phyloP scores from a whole-genome alignment of 768 basidiomycete species.

The Collybia sordida region DNA sequence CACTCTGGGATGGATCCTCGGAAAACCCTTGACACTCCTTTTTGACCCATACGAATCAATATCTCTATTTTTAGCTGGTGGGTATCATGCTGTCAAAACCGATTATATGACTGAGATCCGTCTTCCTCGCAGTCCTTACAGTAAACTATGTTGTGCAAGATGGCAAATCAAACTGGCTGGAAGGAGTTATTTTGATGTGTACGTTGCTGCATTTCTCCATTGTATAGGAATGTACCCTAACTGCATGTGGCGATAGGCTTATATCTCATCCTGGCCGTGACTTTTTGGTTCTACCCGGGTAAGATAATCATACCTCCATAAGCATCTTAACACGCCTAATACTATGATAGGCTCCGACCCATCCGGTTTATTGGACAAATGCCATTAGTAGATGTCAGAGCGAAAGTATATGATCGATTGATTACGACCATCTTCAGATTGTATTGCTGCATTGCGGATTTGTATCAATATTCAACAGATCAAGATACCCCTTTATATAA shows the following conservation, averaged over 20 bases:
- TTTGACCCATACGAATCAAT: slow-evolving; percentile 90
- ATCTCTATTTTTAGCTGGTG: slow-evolving; percentile 49
- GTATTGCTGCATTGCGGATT: background rate
- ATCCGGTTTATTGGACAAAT: slow-evolving; percentile 24
- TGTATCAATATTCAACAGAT: too few relatives aligned
- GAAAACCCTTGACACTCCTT: slow-evolving; percentile 75
- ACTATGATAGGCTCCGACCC: slow-evolving; percentile 27
- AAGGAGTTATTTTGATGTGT: slow-evolving; percentile 73
- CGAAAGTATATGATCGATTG: background rate
- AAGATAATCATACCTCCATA: slow-evolving; percentile 3
- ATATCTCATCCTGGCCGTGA: slow-evolving; percentile 69
- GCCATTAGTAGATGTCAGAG: slow-evolving; percentile 6
- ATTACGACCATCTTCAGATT: too few relatives aligned
- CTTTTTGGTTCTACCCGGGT: slow-evolving; percentile 66
- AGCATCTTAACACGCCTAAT: background rate
- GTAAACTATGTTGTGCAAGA: slow-evolving; percentile 87
- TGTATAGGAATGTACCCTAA: too few relatives aligned
- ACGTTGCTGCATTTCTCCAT: slow-evolving; percentile 20
- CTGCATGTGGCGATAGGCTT: slow-evolving; percentile 38
- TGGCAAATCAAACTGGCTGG: slow-evolving; percentile 91
- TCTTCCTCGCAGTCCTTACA: slow-evolving; percentile 53
- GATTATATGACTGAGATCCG: background rate
- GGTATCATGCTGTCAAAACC: background rate
- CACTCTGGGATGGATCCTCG: slow-evolving; percentile 76
- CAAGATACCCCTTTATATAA: too few relatives aligned